Evolutionary conservation across 345 rosid species (phyloP).

Genomic region (Citrus mangshanensis): DNA sequence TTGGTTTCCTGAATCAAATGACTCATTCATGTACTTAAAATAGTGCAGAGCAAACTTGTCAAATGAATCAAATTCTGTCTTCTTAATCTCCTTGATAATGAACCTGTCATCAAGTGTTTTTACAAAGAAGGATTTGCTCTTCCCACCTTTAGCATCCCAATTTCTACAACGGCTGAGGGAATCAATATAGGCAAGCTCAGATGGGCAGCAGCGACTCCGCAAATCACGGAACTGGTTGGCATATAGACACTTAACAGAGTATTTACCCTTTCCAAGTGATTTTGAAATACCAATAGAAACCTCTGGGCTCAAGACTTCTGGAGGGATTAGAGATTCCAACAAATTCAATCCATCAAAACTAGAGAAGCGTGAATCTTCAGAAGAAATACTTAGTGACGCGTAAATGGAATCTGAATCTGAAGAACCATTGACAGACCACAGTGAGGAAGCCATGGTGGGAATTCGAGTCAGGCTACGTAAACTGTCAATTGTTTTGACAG

Average conservation of each 20-base stretch:
- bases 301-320: constrained; percentile 44
- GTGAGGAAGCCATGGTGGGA: constrained; percentile 41
- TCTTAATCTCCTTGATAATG: constrained; percentile 92
- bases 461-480: constrained; percentile 24
- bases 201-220: constrained; percentile 58
- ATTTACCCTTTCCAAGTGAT: constrained; percentile 72
- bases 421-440: constrained; percentile 55
- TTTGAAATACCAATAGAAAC: constrained; percentile 62
- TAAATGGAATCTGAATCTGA: constrained; percentile 48
- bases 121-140: constrained; percentile 83
- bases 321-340: constrained; percentile 60
- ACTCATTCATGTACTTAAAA: constrained; percentile 77
- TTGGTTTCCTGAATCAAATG: constrained; percentile 72
- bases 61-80: constrained; percentile 88
- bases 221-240: constrained; percentile 77
- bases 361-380: constrained; percentile 53
- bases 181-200: constrained; percentile 82
- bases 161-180: constrained; percentile 83
- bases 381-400: constrained; percentile 36
- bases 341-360: constrained; percentile 72
- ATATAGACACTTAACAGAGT: constrained; percentile 67
- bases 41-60: constrained; percentile 75
- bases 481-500: constrained; percentile 30
- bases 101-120: constrained; percentile 87
- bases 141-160: constrained; percentile 99